Percentiles rank a stretch among this genome's conserved stretches.
These are phyloP conservation scores for Leccinum huronense DNA, from an alignment of 1,284 basidiomycete genomes.

Conservation along the genomic window DNA sequence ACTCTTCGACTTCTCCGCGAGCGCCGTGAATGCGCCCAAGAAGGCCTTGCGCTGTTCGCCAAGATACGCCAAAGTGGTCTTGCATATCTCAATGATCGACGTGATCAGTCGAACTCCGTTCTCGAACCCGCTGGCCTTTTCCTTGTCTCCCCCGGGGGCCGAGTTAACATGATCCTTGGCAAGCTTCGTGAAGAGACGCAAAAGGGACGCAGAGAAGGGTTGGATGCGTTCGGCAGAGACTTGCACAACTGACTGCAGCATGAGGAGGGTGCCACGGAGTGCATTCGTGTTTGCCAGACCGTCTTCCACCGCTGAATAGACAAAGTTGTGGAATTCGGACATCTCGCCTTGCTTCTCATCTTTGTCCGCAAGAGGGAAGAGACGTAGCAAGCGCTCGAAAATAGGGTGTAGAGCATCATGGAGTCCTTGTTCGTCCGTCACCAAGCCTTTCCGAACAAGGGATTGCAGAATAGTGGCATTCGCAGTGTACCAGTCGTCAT, in stretches of 20 bases:
- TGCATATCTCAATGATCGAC: constrained; percentile 71
- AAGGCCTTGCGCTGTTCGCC: constrained; percentile 75
- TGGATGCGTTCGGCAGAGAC: constrained; percentile 85
- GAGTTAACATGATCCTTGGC: constrained; percentile 86
- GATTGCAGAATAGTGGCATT: constrained; percentile 85
- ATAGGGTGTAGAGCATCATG: constrained; percentile 83
- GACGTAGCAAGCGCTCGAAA: constrained; percentile 82
- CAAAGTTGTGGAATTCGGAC: constrained; percentile 77
- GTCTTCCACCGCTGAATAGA: constrained; percentile 78
- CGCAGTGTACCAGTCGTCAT: constrained; percentile 77
- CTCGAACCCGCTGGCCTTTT: constrained; percentile 47
- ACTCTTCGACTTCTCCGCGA: constrained; percentile 94
- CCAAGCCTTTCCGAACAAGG: constrained; percentile 86
- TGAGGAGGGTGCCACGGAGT: constrained; percentile 79
- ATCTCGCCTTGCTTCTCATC: constrained; percentile 69
- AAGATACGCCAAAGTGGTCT: constrained; percentile 60
- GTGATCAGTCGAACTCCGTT: constrained; percentile 61
- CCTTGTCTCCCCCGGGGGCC: constrained; percentile 36
- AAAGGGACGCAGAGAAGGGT: constrained; percentile 70
- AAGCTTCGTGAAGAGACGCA: constrained; percentile 85
- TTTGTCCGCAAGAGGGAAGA: constrained; percentile 82
- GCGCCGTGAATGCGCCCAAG: constrained; percentile 70
- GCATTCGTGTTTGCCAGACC: constrained; percentile 74
- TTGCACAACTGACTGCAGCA: constrained; percentile 89
- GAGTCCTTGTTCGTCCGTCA: constrained; percentile 71